A percentile compares a stretch with the other conserved stretches of the same genome.
Evolutionary conservation across 768 basidiomycete species (phyloP).

Genomic region (Russula ochroleuca): DNA sequence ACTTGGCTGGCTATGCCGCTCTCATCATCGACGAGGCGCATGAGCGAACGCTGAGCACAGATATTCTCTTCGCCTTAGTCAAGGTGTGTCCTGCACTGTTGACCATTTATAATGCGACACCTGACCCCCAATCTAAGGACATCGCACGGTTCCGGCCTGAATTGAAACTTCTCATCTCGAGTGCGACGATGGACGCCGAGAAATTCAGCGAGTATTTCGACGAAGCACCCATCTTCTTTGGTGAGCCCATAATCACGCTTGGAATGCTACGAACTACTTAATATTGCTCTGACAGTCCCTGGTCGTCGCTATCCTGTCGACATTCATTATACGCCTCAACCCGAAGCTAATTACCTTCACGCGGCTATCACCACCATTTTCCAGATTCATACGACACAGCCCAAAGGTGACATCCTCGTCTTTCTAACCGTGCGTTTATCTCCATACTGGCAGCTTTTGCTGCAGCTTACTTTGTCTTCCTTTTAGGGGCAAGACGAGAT

Average conservation of each 20-base stretch:
- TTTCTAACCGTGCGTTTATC: slow-evolving; percentile 76
- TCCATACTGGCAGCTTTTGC: background rate
- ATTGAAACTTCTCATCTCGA: slow-evolving; percentile 87
- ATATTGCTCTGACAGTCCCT: slow-evolving; percentile 56
- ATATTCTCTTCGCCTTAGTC: slow-evolving; percentile 96
- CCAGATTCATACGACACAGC: slow-evolving; percentile 98
- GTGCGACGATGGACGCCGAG: slow-evolving; percentile 95
- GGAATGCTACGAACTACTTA: background rate
- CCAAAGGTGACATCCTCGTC: slow-evolving; percentile 94
- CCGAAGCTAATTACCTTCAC: slow-evolving; percentile 98
- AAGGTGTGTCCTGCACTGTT: slow-evolving; percentile 64
- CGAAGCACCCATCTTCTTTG: slow-evolving; percentile 89
- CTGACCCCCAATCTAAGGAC: slow-evolving; percentile 53
- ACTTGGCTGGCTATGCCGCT: slow-evolving; percentile 89
- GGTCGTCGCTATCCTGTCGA: slow-evolving; percentile 97
- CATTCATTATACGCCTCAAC: slow-evolving; percentile 98
- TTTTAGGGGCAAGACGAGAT: slow-evolving; percentile 96
- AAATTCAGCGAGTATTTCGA: slow-evolving; percentile 99
- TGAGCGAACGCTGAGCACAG: slow-evolving; percentile 95
- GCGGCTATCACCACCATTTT: slow-evolving; percentile 98
- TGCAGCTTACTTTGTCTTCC: slow-evolving; percentile 16
- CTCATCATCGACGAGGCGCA: slow-evolving; percentile 99
- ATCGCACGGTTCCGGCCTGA: slow-evolving; percentile 96
- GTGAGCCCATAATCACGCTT: slow-evolving; percentile 41
- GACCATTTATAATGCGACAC: slow-evolving; percentile 26